Conservation (phyloP, 805 yeast species). For the Starmerella davenportii region DNA sequence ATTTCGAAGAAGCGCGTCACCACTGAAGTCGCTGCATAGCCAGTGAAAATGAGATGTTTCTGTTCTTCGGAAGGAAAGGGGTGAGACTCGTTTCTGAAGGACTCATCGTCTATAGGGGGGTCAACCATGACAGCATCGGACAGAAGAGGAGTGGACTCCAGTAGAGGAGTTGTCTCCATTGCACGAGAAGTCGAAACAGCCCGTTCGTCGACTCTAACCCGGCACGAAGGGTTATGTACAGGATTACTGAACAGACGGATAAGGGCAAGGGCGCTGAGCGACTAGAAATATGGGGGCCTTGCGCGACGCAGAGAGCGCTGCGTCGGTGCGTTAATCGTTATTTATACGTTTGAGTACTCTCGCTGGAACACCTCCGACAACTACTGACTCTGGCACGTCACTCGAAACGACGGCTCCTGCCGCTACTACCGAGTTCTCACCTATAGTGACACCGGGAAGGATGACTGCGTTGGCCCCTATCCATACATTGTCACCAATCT, state of each 20-base stretch:
- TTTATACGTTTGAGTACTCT: constrained; percentile 20
- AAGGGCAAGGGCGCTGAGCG: too few relatives aligned
- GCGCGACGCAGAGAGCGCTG: too few relatives aligned
- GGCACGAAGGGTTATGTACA: too few relatives aligned
- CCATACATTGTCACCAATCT: constrained; percentile 52
- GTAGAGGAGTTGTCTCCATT: constrained; percentile 13
- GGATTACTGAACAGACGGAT: too few relatives aligned
- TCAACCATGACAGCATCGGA: constrained; percentile 10
- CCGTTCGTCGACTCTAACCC: too few relatives aligned
- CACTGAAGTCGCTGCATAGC: constrained; percentile 6
- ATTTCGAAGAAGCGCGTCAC: constrained; percentile 13
- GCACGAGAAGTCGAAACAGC: too few relatives aligned
- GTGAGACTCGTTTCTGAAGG: constrained; percentile 16
- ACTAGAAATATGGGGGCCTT: too few relatives aligned
- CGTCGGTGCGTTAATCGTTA: not conserved
- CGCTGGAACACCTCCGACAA: constrained; percentile 52
- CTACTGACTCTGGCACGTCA: constrained; percentile 35
- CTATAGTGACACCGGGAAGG: constrained; percentile 50
- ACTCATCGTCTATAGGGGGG: constrained; percentile 20
- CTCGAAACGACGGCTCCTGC: constrained; percentile 51
- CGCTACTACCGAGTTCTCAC: constrained; percentile 43
- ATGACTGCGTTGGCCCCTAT: constrained; percentile 38
- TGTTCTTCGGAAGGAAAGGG: constrained; percentile 17
- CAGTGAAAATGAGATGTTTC: constrained; percentile 12
- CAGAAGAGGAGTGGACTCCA: constrained; percentile 1